Evolutionary conservation across 1,139 yeast genomes (phyloP).

Genomic region (Meyerozyma smithsonii): DNA sequence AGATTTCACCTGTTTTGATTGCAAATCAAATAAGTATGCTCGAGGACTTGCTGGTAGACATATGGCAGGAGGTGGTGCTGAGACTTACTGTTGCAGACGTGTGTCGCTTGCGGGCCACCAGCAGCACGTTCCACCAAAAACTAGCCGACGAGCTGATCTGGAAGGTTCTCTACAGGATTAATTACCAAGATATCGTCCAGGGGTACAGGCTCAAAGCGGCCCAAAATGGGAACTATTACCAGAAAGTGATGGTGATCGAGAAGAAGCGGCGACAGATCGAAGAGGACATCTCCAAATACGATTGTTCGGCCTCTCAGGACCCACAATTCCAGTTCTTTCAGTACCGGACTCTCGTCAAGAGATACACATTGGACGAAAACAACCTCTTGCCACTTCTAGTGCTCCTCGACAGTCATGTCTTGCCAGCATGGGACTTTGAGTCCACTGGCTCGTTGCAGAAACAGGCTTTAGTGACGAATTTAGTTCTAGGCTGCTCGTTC

Average conservation of each 20-base stretch:
- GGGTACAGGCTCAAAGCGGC: not conserved
- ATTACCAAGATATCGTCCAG: not conserved
- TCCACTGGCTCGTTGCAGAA: constrained; percentile 6
- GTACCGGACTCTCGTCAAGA: not conserved
- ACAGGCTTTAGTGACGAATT: constrained; percentile 7
- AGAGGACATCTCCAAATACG: constrained; percentile 7
- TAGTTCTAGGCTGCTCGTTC: constrained; percentile 9
- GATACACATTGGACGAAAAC: not conserved
- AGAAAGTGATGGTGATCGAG: constrained; percentile 10
- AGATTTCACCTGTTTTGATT: not conserved
- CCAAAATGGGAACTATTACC: constrained; percentile 9
- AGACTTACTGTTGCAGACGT: constrained; percentile 18
- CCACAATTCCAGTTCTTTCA: not conserved
- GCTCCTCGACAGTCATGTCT: not conserved
- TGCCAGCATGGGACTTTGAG: not conserved
- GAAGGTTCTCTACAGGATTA: constrained; percentile 12
- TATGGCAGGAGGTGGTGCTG: constrained; percentile 20
- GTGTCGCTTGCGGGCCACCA: constrained; percentile 12
- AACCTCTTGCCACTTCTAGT: not conserved
- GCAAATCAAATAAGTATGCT: not conserved
- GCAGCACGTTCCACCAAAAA: constrained; percentile 7
- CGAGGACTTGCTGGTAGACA: constrained; percentile 13
- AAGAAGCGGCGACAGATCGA: constrained; percentile 8
- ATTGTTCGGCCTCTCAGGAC: not conserved
- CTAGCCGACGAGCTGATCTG: constrained; percentile 16